These are phyloP conservation scores for Raffaelea arxii DNA, from an alignment of 2,329 filamentous ascomycete genomes.

Conservation along the genomic window DNA sequence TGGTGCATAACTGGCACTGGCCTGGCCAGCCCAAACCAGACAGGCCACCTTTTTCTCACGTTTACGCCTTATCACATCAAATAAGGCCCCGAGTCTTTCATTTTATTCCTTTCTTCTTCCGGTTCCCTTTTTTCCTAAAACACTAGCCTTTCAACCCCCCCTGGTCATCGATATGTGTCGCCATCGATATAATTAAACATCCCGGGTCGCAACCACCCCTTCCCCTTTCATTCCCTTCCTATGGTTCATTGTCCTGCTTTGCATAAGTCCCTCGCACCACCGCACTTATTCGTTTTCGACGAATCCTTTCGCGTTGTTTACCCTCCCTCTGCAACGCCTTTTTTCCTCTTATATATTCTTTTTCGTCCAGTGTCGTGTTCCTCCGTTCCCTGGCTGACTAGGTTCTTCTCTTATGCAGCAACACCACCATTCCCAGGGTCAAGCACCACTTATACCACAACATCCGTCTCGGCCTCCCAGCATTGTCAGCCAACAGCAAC, in stretches of 20 bases:
- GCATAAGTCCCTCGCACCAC: background rate
- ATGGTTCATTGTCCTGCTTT: background rate
- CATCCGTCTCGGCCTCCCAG: conserved; percentile 63
- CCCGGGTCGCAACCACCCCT: conserved; percentile 5
- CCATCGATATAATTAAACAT: conserved; percentile 11
- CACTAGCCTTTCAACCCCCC: conserved; percentile 6
- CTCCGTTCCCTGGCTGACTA: conserved; percentile 5
- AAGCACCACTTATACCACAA: conserved; percentile 50
- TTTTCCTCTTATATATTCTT: background rate
- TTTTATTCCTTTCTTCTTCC: conserved; percentile 1
- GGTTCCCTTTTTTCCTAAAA: conserved; percentile 6
- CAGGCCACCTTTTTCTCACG: conserved; percentile 6
- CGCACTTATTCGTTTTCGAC: background rate
- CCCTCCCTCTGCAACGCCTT: background rate
- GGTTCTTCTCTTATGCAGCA: conserved; percentile 59
- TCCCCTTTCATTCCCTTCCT: conserved; percentile 6
- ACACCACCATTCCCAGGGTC: conserved; percentile 58
- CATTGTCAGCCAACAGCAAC: conserved; percentile 65
- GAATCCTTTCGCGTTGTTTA: background rate
- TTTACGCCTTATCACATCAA: conserved; percentile 8
- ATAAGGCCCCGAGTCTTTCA: conserved; percentile 6
- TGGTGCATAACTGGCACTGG: too few species aligned
- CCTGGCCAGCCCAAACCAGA: too few species aligned
- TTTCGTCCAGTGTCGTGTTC: background rate
- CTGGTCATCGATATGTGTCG: conserved; percentile 7